phyloP scores from a whole-genome alignment of 106 monocot genomes.

The Hemerocallis citrina region DNA sequence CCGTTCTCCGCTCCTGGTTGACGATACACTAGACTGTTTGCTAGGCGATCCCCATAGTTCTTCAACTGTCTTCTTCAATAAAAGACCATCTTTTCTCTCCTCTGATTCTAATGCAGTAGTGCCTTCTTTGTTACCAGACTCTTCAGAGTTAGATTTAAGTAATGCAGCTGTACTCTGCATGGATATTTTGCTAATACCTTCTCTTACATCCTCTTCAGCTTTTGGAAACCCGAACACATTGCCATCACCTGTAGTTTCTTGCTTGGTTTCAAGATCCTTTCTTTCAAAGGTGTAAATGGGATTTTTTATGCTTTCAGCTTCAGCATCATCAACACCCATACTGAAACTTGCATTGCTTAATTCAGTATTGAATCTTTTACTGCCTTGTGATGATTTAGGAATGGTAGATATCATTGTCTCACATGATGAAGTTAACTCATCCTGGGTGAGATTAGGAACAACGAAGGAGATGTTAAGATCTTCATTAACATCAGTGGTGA shows the following conservation, averaged over 20 bases:
- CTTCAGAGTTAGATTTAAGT: conserved; percentile 4
- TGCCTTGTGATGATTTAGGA: neutral
- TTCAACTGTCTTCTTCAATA: conserved; percentile 8
- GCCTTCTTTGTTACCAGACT: conserved; percentile 15
- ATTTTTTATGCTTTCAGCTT: neutral
- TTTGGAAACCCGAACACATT: neutral
- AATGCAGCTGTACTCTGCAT: neutral
- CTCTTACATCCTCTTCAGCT: neutral
- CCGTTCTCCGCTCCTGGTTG: neutral
- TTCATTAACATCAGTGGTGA: neutral
- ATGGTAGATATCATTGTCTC: neutral
- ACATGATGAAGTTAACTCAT: neutral
- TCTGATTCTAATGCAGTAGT: neutral
- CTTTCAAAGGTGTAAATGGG: neutral
- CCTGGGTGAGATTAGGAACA: too few relatives aligned
- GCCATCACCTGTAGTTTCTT: neutral
- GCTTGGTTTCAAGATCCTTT: neutral
- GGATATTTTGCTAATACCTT: neutral
- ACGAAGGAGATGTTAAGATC: neutral
- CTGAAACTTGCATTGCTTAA: neutral
- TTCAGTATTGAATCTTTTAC: neutral
- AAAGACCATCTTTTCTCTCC: neutral
- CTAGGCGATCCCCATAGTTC: neutral
- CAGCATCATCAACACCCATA: neutral
- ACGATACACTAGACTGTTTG: neutral